Evolutionary conservation across 768 basidiomycete species (phyloP).

Genomic region (Solioccasus polychromus): DNA sequence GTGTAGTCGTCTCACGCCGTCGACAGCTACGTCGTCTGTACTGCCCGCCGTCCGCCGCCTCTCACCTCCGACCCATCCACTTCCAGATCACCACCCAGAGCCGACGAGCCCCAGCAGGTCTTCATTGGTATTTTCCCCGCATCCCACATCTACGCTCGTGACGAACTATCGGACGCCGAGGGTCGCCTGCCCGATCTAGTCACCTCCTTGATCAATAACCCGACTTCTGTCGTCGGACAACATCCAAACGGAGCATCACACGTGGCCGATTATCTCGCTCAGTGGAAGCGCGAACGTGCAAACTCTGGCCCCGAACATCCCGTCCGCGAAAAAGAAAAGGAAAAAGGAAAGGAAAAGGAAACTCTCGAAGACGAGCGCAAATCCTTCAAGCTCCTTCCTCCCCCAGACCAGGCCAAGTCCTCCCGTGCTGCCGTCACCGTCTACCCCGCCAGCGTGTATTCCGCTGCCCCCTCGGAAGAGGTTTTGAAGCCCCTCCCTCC

Average conservation of each 20-base stretch:
- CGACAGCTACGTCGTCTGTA: conserved; percentile 80
- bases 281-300: conserved; percentile 39
- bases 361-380: conserved; percentile 58
- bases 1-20: neutral
- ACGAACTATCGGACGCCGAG: conserved; percentile 84
- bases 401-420: conserved; percentile 71
- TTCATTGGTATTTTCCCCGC: conserved; percentile 95
- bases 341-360: conserved; percentile 62
- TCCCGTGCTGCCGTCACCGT: conserved; percentile 71
- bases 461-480: conserved; percentile 65
- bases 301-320: conserved; percentile 27
- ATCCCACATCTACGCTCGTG: conserved; percentile 82
- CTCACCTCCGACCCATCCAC: conserved; percentile 61
- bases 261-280: conserved; percentile 44
- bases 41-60: conserved; percentile 64
- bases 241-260: conserved; percentile 35
- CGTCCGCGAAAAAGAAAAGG: conserved; percentile 34
- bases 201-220: conserved; percentile 44
- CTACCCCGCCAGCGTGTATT: conserved; percentile 73
- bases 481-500: conserved; percentile 76
- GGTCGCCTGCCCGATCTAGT: conserved; percentile 79
- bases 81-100: conserved; percentile 50
- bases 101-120: conserved; percentile 81
- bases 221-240: conserved; percentile 29
- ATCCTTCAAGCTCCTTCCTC: conserved; percentile 71